Evolutionary conservation across 2,329 filamentous ascomycete genomes (phyloP).

Genomic region (Apiospora kogelbergensis): DNA sequence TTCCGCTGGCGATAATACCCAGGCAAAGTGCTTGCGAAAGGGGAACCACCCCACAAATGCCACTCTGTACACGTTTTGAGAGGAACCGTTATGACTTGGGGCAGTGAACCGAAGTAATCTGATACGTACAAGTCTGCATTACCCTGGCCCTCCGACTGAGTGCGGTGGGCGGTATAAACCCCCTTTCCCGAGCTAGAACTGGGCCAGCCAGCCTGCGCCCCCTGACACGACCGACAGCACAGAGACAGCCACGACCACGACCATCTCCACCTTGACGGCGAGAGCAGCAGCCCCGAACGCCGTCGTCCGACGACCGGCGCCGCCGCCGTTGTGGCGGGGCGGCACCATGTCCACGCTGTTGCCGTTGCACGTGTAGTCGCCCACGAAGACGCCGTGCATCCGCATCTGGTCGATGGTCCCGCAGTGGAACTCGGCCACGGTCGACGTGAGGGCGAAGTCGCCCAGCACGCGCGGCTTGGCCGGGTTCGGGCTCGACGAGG

Average conservation of each 20-base stretch:
- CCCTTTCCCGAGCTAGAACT: not conserved
- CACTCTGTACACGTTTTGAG: not conserved
- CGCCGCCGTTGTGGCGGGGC: not conserved
- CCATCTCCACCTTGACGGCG: not conserved
- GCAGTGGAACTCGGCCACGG: constrained; percentile 11
- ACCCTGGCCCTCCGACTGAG: not conserved
- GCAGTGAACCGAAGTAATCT: not conserved
- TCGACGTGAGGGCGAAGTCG: constrained; percentile 1
- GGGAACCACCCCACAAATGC: not conserved
- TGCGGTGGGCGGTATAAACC: not conserved
- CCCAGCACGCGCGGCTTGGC: constrained; percentile 5
- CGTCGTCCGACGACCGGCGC: too few species aligned
- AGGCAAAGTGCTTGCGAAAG: not conserved
- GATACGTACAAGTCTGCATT: not conserved
- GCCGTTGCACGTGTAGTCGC: constrained; percentile 10
- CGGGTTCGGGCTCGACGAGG: not conserved
- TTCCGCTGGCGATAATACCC: not conserved
- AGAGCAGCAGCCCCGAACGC: too few species aligned
- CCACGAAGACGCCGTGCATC: constrained; percentile 9
- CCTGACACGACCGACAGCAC: not conserved
- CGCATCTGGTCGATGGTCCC: constrained; percentile 11
- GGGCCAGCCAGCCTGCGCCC: not conserved
- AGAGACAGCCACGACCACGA: not conserved
- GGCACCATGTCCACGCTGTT: constrained; percentile 6
- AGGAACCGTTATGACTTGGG: not conserved